Percentiles rank a stretch among this genome's conserved stretches.
phyloP scores from a whole-genome alignment of 257 asterid species.

The Solanum stenotomum region DNA sequence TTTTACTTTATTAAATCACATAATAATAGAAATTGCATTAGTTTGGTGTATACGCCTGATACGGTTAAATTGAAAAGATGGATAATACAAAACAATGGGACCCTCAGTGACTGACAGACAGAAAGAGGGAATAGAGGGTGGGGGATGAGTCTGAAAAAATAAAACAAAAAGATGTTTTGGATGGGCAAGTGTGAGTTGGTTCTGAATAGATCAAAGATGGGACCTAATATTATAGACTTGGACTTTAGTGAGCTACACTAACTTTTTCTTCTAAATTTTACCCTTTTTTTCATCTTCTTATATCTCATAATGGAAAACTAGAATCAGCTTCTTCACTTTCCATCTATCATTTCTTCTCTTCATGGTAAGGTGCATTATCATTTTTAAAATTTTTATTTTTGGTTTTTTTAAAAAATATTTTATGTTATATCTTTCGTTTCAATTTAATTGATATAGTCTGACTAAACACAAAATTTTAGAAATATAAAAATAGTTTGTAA shows the following conservation, averaged over 20 bases:
- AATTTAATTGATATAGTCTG: too few relatives aligned
- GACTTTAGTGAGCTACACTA: slow-evolving; percentile 5
- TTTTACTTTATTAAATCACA: too few relatives aligned
- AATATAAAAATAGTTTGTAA: too few relatives aligned
- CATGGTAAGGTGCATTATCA: neutral
- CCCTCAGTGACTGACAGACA: neutral
- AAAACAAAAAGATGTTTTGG: slow-evolving; percentile 21
- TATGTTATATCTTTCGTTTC: neutral
- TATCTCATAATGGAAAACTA: neutral
- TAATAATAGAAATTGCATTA: too few relatives aligned
- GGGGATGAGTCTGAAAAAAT: neutral
- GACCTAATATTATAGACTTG: slow-evolving; percentile 10
- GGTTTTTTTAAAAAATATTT: too few relatives aligned
- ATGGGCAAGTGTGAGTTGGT: slow-evolving; percentile 17
- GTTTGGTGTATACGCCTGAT: rapidly evolving
- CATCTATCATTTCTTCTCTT: neutral
- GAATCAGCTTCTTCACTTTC: neutral
- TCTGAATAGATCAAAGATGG: slow-evolving; percentile 6
- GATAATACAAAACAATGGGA: neutral
- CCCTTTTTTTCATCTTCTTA: neutral
- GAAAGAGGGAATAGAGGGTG: neutral
- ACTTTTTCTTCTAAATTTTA: neutral
- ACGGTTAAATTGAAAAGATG: neutral
- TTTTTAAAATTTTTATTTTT: too few relatives aligned
- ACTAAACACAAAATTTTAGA: neutral